Evolutionary conservation across 1,139 yeast genomes (phyloP).

Genomic region (Diutina neorugosa): DNA sequence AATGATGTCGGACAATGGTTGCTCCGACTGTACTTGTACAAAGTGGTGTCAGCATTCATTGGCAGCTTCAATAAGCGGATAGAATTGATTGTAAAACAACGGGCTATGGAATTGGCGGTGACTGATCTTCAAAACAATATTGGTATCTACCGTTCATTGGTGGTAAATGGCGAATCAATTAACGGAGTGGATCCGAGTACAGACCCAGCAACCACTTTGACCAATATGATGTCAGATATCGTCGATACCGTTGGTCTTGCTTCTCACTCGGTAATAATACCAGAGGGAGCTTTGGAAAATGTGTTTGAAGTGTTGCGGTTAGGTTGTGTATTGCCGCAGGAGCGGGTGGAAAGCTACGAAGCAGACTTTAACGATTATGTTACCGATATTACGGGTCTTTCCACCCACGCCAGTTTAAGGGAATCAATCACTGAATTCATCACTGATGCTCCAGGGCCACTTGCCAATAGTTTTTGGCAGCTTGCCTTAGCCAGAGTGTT

Average conservation of each 20-base stretch:
- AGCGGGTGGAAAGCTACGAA: slow-evolving; percentile 20
- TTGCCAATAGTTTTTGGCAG: neutral
- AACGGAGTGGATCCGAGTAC: neutral
- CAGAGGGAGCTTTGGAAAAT: neutral
- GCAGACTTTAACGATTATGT: slow-evolving; percentile 59
- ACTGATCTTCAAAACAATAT: neutral
- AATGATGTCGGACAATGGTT: neutral
- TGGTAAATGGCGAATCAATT: neutral
- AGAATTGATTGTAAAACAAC: neutral
- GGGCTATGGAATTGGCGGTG: neutral
- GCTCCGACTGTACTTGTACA: neutral
- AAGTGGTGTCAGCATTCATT: neutral
- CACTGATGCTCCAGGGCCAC: slow-evolving; percentile 15
- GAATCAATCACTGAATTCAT: slow-evolving; percentile 42
- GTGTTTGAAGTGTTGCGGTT: neutral
- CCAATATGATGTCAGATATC: neutral
- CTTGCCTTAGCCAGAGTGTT: neutral
- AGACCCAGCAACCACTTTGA: neutral
- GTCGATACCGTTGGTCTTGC: neutral
- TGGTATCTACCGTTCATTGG: neutral
- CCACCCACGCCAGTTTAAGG: slow-evolving; percentile 34
- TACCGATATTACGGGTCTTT: slow-evolving; percentile 59
- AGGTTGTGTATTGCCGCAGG: slow-evolving; percentile 13
- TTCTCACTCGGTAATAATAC: neutral
- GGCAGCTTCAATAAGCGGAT: neutral